These are phyloP conservation scores for Phytopythium helicoides DNA, from an alignment of 352 stramenopile genomes.

Conservation along the genomic window DNA sequence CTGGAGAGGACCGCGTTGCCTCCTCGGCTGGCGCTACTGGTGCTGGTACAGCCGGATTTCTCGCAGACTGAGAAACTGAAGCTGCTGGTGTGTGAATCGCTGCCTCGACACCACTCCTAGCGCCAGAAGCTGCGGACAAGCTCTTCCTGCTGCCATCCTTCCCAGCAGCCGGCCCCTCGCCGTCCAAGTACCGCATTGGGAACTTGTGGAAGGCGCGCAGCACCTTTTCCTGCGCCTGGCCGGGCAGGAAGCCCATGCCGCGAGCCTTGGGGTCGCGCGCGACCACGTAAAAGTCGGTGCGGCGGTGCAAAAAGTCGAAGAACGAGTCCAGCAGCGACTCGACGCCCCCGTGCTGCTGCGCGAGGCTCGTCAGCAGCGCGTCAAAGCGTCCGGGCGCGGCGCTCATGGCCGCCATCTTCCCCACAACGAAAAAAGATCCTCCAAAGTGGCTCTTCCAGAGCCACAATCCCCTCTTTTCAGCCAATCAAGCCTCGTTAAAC, in stretches of 20 bases:
- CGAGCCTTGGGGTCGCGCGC: slow-evolving; percentile 38
- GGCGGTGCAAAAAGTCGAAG: slow-evolving; percentile 97
- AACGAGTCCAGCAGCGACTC: slow-evolving; percentile 96
- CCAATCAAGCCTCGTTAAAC: neutral
- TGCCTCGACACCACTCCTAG: neutral
- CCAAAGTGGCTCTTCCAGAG: too few relatives aligned
- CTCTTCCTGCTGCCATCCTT: neutral
- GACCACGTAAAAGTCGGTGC: slow-evolving; percentile 97
- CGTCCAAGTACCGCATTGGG: slow-evolving; percentile 55
- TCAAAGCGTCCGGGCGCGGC: slow-evolving; percentile 40
- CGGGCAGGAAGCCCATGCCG: slow-evolving; percentile 65
- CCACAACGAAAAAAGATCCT: slow-evolving; percentile 3
- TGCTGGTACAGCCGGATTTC: neutral
- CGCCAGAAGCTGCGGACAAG: neutral
- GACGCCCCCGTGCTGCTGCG: slow-evolving; percentile 93
- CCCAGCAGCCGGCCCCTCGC: neutral
- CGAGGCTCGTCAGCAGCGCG: slow-evolving; percentile 92
- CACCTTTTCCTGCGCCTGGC: slow-evolving; percentile 58
- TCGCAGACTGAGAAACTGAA: neutral
- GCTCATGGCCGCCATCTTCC: slow-evolving; percentile 22
- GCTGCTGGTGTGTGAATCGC: neutral
- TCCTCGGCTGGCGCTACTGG: neutral
- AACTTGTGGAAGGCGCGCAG: slow-evolving; percentile 65
- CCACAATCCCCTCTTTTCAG: too few relatives aligned
- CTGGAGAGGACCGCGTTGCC: neutral